Conservation (phyloP, 78 protist species). For the Bodo saltans region DNA sequence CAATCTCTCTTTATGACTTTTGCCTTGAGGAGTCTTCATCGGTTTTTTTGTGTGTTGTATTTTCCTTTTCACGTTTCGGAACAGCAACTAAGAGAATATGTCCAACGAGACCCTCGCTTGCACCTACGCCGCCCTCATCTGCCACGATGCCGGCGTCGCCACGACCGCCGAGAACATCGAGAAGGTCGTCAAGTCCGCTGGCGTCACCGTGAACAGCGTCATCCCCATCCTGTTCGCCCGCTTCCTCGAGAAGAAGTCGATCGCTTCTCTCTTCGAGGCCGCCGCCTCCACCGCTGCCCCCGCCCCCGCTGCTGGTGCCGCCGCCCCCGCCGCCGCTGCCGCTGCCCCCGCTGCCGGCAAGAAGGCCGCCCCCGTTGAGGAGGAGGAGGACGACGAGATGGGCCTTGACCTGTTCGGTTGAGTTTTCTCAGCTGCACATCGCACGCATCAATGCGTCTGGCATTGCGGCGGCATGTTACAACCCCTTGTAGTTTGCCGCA, state of each 20-base stretch:
- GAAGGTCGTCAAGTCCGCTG: slow-evolving; percentile 59
- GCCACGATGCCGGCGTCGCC: slow-evolving; percentile 50
- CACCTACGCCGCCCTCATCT: slow-evolving; percentile 67
- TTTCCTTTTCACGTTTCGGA: background rate
- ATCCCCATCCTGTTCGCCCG: slow-evolving; percentile 67
- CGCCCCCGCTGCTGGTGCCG: slow-evolving; percentile 62
- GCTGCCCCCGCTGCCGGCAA: slow-evolving; percentile 46
- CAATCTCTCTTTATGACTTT: too few relatives aligned
- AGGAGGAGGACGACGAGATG: too few relatives aligned
- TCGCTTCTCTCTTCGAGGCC: slow-evolving; percentile 52
- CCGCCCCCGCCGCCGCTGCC: slow-evolving; percentile 62
- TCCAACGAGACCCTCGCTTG: slow-evolving; percentile 54
- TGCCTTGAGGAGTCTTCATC: too few relatives aligned
- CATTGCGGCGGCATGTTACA: too few relatives aligned
- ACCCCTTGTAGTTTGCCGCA: too few relatives aligned
- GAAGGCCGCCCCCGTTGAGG: too few relatives aligned
- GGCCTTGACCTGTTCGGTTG: too few relatives aligned
- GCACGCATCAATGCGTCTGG: too few relatives aligned
- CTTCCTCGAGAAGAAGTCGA: slow-evolving; percentile 30
- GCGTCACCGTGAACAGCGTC: slow-evolving; percentile 45
- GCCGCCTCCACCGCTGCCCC: slow-evolving; percentile 52
- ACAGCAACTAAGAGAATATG: background rate
- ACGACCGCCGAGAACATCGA: slow-evolving; percentile 61
- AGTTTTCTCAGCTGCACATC: too few relatives aligned
- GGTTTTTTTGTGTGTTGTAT: too few relatives aligned